Evolutionary conservation across 192 early-diverging fungal species (phyloP).

Genomic region (Linnemannia elongata): DNA sequence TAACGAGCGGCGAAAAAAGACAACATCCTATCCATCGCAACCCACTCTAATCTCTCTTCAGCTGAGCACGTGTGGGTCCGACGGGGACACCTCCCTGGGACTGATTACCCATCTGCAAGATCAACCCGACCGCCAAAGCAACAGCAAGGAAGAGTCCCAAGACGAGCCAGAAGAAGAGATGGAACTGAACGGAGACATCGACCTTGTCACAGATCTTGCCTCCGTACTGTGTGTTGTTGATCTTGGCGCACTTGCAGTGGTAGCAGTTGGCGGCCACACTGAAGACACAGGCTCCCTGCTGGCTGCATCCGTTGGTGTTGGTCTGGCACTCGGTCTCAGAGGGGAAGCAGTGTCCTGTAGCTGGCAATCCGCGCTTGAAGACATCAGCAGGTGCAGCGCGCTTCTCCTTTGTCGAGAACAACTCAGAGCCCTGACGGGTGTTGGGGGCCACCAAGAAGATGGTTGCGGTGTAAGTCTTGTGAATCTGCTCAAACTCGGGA

Average conservation of each 20-base stretch:
- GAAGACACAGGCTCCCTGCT: slow-evolving; percentile 33
- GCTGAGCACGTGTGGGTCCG: slow-evolving; percentile 49
- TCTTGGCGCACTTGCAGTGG: slow-evolving; percentile 51
- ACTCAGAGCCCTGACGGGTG: slow-evolving; percentile 23
- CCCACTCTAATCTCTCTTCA: slow-evolving; percentile 51
- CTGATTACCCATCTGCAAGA: slow-evolving; percentile 48
- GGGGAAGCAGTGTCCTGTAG: slow-evolving; percentile 19
- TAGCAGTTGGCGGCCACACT: slow-evolving; percentile 46
- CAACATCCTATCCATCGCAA: not conserved
- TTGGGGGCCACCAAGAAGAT: slow-evolving; percentile 40
- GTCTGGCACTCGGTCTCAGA: slow-evolving; percentile 41
- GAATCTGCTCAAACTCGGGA: slow-evolving; percentile 54
- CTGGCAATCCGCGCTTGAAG: slow-evolving; percentile 35
- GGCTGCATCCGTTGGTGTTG: slow-evolving; percentile 40
- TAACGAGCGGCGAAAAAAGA: not conserved
- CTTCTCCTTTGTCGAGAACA: not conserved
- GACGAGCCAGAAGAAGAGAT: slow-evolving; percentile 50
- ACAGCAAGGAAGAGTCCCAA: slow-evolving; percentile 33
- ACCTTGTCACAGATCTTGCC: slow-evolving; percentile 45
- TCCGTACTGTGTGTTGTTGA: slow-evolving; percentile 44
- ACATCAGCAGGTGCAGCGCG: not conserved
- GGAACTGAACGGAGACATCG: slow-evolving; percentile 51
- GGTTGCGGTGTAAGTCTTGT: slow-evolving; percentile 51
- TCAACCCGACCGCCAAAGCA: slow-evolving; percentile 32
- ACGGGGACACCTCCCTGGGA: slow-evolving; percentile 49